Base-by-base conservation (phyloP, 345 rosid genomes). In the Fremontodendron californicum region DNA sequence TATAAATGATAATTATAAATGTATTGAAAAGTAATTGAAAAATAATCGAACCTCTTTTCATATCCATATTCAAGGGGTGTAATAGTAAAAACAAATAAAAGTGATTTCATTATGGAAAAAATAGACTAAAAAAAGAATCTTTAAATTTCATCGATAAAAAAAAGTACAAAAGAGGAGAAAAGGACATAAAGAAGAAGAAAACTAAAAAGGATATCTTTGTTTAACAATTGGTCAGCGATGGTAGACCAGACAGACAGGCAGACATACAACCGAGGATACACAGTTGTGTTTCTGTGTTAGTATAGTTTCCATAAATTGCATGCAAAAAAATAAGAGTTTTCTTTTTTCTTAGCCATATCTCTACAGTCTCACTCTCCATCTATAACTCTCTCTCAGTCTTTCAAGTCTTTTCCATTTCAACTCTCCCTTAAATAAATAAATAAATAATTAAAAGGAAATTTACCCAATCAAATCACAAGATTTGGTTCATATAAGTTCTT, bases 251-350 rank as follows among this genome's bases (percentile, higher is more conserved):
- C 19, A 55, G 11, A 21, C 15, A 57, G 62, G 13, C 42, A 9
- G 45, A 64, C 23, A 64, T 35, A 37, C 69, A 37, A 37, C 3
- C 48, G 12, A 11, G 48, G 10, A 9, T 35, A 21, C 49, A 9
- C 33, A 5, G 49, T 21, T 65, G 48, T 37, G 46, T 65, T 66
- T 42, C 51, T 21, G 27, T 67, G 18, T 42, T 23, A 6, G 12
- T 25, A 58, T 8, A 15, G 1, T 21, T 82, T 76, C 85, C 80
- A 77, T 78, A 83, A 74, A 80, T 77, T 83, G 88, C 92, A 89
- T 85, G 92, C 87, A 84, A 2, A 23, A 18, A 13, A 0, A 5
- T 0, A 11, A 3, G 2, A 5, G 40, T 27, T 40, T 37, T n/a
- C 18, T 9, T n/a, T 0, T 29, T 60, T 54, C 3, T 54, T 6